Evolutionary conservation across 2,329 filamentous ascomycete genomes (phyloP).

Genomic region (Fusarium falciforme): DNA sequence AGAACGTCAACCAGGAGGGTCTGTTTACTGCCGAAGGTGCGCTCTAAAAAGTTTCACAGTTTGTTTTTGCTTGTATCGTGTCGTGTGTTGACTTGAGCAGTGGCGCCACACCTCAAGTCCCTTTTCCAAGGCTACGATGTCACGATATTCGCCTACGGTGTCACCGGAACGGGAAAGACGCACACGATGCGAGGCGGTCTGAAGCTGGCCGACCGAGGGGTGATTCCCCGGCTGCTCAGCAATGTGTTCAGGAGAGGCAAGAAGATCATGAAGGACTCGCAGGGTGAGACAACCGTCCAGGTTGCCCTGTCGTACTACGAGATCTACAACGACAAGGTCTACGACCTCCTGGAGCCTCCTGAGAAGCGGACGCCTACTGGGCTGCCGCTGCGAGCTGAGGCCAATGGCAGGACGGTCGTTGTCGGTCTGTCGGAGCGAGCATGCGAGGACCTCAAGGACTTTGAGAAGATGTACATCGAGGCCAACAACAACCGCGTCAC

Average conservation of each 20-base stretch:
- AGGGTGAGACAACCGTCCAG: constrained; percentile 75
- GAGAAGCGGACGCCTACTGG: constrained; percentile 88
- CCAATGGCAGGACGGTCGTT: constrained; percentile 87
- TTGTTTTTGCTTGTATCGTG: background rate
- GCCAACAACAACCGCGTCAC: constrained; percentile 92
- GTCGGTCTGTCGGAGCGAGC: constrained; percentile 86
- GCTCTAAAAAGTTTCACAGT: constrained; percentile 36
- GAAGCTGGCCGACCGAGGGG: constrained; percentile 84
- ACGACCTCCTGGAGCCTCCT: constrained; percentile 86
- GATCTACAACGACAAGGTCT: constrained; percentile 97
- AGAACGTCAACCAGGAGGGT: constrained; percentile 82
- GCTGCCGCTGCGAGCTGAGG: constrained; percentile 85
- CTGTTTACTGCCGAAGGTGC: constrained; percentile 90
- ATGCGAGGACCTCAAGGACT: constrained; percentile 88
- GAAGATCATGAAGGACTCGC: constrained; percentile 84
- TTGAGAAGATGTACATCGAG: constrained; percentile 89
- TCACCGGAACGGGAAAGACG: constrained; percentile 94
- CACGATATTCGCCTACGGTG: constrained; percentile 92
- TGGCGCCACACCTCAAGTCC: constrained; percentile 89
- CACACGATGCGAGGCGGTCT: constrained; percentile 96
- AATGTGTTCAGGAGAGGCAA: constrained; percentile 86
- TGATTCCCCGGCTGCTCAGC: constrained; percentile 87
- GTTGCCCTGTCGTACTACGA: constrained; percentile 93
- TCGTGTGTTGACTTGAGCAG: constrained; percentile 59
- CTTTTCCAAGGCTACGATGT: constrained; percentile 91